A percentile compares a stretch with the other conserved stretches of the same genome.
phyloP scores from a whole-genome alignment of 163 green algal genomes.

The Chlorella variabilis region DNA sequence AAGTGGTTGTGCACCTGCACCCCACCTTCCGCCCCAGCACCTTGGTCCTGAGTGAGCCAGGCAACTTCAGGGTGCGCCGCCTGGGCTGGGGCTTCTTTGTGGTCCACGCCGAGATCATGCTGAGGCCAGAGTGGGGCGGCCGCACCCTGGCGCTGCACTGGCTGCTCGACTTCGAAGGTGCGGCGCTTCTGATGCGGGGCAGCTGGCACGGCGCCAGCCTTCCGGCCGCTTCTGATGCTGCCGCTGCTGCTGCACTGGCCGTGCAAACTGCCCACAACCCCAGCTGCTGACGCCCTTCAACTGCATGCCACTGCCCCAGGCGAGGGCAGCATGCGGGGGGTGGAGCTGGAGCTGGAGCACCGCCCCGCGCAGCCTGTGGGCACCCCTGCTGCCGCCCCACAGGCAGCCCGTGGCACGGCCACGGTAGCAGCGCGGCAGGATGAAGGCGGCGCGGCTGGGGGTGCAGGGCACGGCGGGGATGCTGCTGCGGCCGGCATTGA shows the following conservation, averaged over 20 bases:
- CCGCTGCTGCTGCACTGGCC: too few relatives aligned
- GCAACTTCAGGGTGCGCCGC: slow-evolving; percentile 6
- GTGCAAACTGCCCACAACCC: too few relatives aligned
- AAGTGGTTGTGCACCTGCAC: not conserved
- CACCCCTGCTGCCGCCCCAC: not conserved
- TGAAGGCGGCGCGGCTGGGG: not conserved
- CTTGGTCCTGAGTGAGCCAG: not conserved
- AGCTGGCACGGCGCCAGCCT: too few relatives aligned
- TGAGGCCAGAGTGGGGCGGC: slow-evolving; percentile 4
- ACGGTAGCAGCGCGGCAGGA: too few relatives aligned
- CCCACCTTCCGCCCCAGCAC: slow-evolving; percentile 16
- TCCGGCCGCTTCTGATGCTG: not conserved
- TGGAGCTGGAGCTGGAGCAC: slow-evolving; percentile 5
- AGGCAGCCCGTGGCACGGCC: too few relatives aligned
- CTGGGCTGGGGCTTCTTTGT: slow-evolving; percentile 20
- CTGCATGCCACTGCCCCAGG: not conserved
- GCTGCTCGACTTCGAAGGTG: slow-evolving; percentile 12
- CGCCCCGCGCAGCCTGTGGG: not conserved
- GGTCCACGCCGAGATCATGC: not conserved
- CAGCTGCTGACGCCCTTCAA: too few relatives aligned
- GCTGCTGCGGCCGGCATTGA: not conserved
- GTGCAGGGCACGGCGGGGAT: not conserved
- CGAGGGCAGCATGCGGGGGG: not conserved
- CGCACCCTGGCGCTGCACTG: not conserved
- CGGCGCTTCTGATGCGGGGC: too few relatives aligned